Conservation (phyloP, 176 grass and related monocot genomes). For the Carex littledalei region DNA sequence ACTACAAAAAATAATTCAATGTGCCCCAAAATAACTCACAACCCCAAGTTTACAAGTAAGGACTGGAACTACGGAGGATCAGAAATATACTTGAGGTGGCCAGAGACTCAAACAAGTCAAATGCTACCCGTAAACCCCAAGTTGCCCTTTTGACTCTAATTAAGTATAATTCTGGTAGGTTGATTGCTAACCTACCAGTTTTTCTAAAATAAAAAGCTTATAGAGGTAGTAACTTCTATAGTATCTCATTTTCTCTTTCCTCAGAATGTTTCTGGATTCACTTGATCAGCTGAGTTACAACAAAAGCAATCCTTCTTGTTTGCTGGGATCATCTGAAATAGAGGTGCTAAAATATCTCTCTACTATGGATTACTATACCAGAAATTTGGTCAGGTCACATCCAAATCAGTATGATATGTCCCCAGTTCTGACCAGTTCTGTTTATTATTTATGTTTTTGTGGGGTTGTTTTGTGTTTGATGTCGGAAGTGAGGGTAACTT, state of each 20-base stretch:
- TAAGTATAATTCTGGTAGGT: not conserved
- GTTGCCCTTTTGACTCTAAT: not conserved
- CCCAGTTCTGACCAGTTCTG: not conserved
- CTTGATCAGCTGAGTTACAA: conserved; percentile 75
- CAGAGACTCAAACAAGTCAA: not conserved
- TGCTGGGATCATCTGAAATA: conserved; percentile 74
- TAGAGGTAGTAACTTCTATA: not conserved
- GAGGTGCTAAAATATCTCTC: conserved; percentile 42
- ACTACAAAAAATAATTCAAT: not conserved
- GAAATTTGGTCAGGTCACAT: not conserved
- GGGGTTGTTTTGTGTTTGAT: conserved; percentile 6
- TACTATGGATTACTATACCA: not conserved
- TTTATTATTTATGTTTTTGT: conserved; percentile 18
- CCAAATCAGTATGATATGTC: not conserved
- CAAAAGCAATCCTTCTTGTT: conserved; percentile 36
- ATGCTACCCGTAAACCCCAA: not conserved
- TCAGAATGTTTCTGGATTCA: conserved; percentile 95
- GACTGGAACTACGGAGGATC: not conserved
- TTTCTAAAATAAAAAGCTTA: not conserved
- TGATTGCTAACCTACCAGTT: conserved; percentile 2
- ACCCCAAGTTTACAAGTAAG: not conserved
- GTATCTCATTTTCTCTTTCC: conserved; percentile 10
- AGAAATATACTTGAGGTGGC: not conserved
- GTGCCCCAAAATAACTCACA: not conserved
- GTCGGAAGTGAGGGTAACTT: not conserved